These are phyloP conservation scores for Hortiboletus flavorubellus DNA, from an alignment of 768 basidiomycete genomes.

Conservation along the genomic window DNA sequence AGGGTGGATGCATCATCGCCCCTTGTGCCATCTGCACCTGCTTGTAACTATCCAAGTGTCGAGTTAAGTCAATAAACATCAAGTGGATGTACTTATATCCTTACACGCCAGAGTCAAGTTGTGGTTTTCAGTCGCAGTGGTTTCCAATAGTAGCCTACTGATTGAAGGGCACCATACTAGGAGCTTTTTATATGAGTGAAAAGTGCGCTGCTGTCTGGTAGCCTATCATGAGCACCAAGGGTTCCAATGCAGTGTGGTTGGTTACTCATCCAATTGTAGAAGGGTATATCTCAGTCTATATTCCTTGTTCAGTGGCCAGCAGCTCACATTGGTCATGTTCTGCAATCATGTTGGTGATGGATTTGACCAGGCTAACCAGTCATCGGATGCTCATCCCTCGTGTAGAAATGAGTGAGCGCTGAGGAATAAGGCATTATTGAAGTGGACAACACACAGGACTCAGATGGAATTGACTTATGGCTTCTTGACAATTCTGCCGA, in stretches of 20 bases:
- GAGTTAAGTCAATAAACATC: too few relatives aligned
- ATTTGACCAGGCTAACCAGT: not conserved
- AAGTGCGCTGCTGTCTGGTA: not conserved
- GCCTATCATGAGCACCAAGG: too few relatives aligned
- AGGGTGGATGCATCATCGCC: slow-evolving; percentile 5
- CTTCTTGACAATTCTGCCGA: too few relatives aligned
- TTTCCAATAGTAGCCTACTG: too few relatives aligned
- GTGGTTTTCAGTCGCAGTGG: too few relatives aligned
- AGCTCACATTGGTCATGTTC: slow-evolving; percentile 1
- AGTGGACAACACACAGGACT: too few relatives aligned
- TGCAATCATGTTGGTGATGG: not conserved
- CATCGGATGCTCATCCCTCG: slow-evolving; percentile 1
- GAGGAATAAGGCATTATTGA: not conserved
- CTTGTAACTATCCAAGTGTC: not conserved
- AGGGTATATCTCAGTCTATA: too few relatives aligned
- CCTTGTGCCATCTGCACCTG: slow-evolving; percentile 5
- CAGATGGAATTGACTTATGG: too few relatives aligned
- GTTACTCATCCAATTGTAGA: too few relatives aligned
- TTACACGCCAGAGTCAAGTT: too few relatives aligned
- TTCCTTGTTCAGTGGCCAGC: not conserved
- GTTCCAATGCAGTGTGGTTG: too few relatives aligned
- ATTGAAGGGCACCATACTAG: not conserved
- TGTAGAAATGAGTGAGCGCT: not conserved
- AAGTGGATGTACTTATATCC: too few relatives aligned
- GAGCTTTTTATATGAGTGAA: not conserved